Percentiles rank a stretch among this genome's conserved stretches.
These are phyloP conservation scores for Pestalotiopsis sp. DNA, from an alignment of 2,329 filamentous ascomycete genomes.

Conservation along the genomic window DNA sequence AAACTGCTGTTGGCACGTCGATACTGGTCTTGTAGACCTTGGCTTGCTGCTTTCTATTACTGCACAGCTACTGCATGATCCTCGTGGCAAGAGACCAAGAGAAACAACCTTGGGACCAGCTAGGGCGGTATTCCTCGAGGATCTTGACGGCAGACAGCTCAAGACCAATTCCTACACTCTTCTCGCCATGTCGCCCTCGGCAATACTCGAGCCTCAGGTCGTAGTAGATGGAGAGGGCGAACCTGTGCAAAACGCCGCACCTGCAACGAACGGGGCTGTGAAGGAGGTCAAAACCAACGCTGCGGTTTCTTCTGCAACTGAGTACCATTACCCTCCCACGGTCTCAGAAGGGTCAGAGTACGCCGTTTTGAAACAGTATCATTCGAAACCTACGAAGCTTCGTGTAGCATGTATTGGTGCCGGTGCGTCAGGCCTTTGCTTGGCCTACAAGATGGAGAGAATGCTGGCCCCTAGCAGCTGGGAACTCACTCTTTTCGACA, in stretches of 20 bases:
- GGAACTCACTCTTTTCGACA: constrained; percentile 33
- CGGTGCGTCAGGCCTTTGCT: constrained; percentile 27
- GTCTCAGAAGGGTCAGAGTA: constrained; percentile 21
- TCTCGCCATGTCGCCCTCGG: background rate
- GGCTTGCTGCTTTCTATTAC: too few species aligned
- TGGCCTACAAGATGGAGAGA: constrained; percentile 31
- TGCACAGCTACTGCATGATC: too few species aligned
- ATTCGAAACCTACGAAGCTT: constrained; percentile 35
- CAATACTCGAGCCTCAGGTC: background rate
- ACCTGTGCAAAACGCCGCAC: background rate
- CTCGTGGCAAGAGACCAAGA: too few species aligned
- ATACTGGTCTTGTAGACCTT: background rate
- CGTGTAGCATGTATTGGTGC: constrained; percentile 31
- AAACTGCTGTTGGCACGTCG: background rate
- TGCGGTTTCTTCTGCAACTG: constrained; percentile 4
- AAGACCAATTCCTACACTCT: background rate
- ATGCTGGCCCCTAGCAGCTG: constrained; percentile 26
- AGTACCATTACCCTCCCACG: constrained; percentile 26
- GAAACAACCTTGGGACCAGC: background rate
- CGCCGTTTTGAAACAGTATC: constrained; percentile 30
- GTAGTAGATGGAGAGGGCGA: background rate
- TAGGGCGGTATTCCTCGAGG: background rate
- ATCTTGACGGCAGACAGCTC: background rate
- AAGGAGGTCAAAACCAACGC: constrained; percentile 8
- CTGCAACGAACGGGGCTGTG: background rate